Percentiles rank a stretch among this genome's conserved stretches.
These are phyloP conservation scores for Incumbomyces lentus DNA, from an alignment of 2,329 filamentous ascomycete genomes.

Conservation along the genomic window DNA sequence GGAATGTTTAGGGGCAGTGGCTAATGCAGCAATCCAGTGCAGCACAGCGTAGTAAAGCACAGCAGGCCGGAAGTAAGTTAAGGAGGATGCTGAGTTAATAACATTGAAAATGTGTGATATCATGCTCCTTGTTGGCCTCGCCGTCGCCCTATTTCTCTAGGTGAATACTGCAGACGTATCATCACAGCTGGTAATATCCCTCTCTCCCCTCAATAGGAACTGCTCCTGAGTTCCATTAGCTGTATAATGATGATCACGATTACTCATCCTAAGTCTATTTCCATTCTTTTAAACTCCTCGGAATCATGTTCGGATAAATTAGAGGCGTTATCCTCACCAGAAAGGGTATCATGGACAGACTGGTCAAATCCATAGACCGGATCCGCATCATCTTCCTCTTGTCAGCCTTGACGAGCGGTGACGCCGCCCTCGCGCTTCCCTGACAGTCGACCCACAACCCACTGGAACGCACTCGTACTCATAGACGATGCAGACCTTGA, in stretches of 20 bases:
- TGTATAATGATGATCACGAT: background rate
- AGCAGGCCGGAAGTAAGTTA: too few species aligned
- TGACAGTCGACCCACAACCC: background rate
- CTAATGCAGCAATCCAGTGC: too few species aligned
- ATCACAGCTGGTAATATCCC: too few species aligned
- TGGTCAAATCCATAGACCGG: background rate
- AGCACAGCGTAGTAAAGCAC: too few species aligned
- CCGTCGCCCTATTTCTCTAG: too few species aligned
- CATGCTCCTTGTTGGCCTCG: too few species aligned
- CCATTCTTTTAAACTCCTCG: background rate
- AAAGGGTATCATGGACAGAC: background rate
- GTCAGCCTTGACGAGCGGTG: background rate
- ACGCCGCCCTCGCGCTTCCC: slow-evolving; percentile 1
- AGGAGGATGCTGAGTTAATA: too few species aligned
- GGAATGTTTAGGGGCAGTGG: too few species aligned
- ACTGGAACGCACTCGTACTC: background rate
- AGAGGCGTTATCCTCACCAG: background rate
- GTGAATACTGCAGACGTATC: too few species aligned
- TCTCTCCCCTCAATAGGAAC: too few species aligned
- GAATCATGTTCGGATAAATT: background rate
- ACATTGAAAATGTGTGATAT: too few species aligned
- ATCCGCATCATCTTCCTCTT: background rate
- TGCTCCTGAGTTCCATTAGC: background rate
- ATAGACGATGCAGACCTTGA: slow-evolving; percentile 2
- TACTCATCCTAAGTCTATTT: background rate